Evolutionary conservation across 768 basidiomycete species (phyloP).

Genomic region (Lactarius trivialis): DNA sequence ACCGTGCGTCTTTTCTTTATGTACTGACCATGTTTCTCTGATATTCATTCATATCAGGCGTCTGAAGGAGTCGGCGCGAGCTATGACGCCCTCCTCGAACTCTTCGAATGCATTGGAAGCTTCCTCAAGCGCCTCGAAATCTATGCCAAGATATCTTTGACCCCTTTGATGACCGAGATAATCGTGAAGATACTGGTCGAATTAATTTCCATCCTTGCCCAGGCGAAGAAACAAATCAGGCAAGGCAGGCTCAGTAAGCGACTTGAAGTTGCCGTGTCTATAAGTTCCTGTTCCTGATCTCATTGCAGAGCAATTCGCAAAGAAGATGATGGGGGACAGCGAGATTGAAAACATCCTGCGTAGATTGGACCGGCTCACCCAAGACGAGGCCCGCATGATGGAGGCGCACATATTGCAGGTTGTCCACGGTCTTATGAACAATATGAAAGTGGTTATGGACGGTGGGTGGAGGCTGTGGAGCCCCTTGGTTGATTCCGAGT

Average conservation of each 20-base stretch:
- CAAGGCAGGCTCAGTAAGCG: background rate
- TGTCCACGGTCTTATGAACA: background rate
- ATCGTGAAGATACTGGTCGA: background rate
- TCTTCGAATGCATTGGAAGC: background rate
- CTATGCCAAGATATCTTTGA: background rate
- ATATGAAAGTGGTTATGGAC: background rate
- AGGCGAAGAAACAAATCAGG: background rate
- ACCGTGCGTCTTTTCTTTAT: background rate
- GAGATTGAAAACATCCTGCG: background rate
- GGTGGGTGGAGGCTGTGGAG: background rate
- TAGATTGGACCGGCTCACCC: slow-evolving; percentile 1
- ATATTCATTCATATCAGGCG: background rate
- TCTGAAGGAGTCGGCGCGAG: background rate
- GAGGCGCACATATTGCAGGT: background rate
- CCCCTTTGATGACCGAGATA: background rate
- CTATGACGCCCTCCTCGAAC: background rate
- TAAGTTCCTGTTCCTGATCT: slow-evolving; percentile 18
- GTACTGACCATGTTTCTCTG: background rate
- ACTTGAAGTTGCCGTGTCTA: background rate
- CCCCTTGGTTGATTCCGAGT: background rate
- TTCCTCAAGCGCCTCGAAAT: background rate
- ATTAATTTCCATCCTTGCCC: background rate
- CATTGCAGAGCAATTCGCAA: background rate
- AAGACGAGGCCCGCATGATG: slow-evolving; percentile 1
- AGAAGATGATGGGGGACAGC: background rate